Conservation (phyloP, 306 rosid species). For the Gynostemma pentaphyllum region DNA sequence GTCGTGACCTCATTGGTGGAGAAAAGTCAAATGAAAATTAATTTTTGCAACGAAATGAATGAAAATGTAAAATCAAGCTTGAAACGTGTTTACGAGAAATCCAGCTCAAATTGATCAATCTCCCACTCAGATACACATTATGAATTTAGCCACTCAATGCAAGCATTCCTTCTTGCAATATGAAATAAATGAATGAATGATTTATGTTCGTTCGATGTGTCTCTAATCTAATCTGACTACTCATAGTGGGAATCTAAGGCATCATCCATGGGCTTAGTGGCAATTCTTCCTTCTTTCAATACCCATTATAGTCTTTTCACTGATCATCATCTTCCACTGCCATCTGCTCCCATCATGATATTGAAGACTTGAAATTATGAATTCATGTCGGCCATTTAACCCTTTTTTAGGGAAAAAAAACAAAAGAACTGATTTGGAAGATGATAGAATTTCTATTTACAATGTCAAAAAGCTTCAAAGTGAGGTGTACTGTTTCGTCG, state of each 20-base stretch:
- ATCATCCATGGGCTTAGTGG: not conserved
- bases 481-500: not conserved
- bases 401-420: not conserved
- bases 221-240: not conserved
- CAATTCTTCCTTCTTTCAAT: not conserved
- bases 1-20: too few species aligned
- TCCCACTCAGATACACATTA: not conserved
- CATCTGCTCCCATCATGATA: not conserved
- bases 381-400: constrained; percentile 2
- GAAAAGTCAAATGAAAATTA: not conserved
- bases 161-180: not conserved
- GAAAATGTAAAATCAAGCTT: not conserved
- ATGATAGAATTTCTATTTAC: not conserved
- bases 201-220: not conserved
- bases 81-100: not conserved
- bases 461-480: not conserved
- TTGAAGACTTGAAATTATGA: constrained; percentile 1
- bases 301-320: constrained; percentile 2
- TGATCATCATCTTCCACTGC: constrained; percentile 1
- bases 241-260: not conserved
- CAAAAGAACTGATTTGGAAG: too few species aligned
- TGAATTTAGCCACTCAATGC: not conserved
- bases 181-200: not conserved
- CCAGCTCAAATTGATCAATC: not conserved
- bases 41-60: not conserved